Percentiles rank a stretch among this genome's conserved stretches.
Evolutionary conservation across 2,329 filamentous ascomycete species (phyloP).

Genomic region (Thermothelomyces thermophilus): DNA sequence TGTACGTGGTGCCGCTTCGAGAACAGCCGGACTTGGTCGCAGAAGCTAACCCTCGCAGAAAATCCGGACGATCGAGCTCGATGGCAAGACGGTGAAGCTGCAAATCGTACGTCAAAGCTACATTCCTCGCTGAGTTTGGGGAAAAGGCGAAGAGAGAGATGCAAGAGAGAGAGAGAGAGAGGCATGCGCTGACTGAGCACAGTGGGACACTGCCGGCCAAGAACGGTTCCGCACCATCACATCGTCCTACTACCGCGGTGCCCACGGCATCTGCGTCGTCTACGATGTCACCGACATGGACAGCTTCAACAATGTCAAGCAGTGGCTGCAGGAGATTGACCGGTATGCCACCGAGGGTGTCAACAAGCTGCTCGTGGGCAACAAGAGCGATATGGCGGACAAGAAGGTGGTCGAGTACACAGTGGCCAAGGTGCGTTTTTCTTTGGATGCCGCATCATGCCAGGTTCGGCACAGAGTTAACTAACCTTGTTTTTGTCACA

Average conservation of each 20-base stretch:
- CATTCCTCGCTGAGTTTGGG: not conserved
- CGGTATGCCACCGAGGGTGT: conserved; percentile 98
- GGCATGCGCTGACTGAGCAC: conserved; percentile 19
- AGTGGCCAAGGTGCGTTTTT: conserved; percentile 78
- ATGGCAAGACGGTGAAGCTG: conserved; percentile 99
- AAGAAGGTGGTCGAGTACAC: conserved; percentile 99
- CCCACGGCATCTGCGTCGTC: conserved; percentile 98
- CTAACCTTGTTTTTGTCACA: conserved; percentile 14
- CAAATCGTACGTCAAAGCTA: conserved; percentile 71
- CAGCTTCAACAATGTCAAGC: conserved; percentile 99
- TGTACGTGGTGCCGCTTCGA: conserved; percentile 49
- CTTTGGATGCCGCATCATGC: conserved; percentile 1
- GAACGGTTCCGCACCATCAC: conserved; percentile 99
- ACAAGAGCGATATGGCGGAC: conserved; percentile 99
- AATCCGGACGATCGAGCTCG: conserved; percentile 99
- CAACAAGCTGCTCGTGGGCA: conserved; percentile 98
- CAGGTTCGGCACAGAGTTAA: not conserved
- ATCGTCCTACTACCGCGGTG: conserved; percentile 98
- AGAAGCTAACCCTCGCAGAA: conserved; percentile 53
- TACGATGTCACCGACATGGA: conserved; percentile 99
- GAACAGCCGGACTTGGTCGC: not conserved
- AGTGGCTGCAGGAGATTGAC: conserved; percentile 99
- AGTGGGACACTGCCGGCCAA: conserved; percentile 99
- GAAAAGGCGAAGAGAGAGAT: not conserved
- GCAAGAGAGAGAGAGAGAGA: not conserved